Percentiles rank a stretch among this genome's conserved stretches.
These are phyloP conservation scores for Colletotrichum sp. DNA, from an alignment of 2,329 filamentous ascomycete species.

Conservation along the genomic window DNA sequence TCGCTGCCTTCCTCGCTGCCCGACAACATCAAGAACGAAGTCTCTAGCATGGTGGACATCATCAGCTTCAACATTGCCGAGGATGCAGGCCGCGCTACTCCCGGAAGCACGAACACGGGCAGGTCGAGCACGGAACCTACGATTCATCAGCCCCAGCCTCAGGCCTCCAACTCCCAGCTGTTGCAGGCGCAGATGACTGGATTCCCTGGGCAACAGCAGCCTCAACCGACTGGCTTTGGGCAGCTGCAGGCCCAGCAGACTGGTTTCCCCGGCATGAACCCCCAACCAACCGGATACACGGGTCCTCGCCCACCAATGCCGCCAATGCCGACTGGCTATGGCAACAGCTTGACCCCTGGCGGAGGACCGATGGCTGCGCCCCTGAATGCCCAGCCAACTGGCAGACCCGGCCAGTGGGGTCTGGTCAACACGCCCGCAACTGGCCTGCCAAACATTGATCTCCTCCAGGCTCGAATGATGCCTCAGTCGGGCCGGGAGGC, in stretches of 20 bases:
- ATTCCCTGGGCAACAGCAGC: conserved; percentile 60
- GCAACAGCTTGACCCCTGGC: conserved; percentile 56
- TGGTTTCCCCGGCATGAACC: conserved; percentile 67
- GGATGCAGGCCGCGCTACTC: conserved; percentile 58
- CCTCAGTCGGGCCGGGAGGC: conserved; percentile 90
- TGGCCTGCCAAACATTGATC: conserved; percentile 92
- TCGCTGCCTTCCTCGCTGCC: conserved; percentile 76
- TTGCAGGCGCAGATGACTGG: conserved; percentile 73
- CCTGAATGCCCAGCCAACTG: conserved; percentile 93
- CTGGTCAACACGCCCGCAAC: conserved; percentile 91
- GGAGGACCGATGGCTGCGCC: conserved; percentile 69
- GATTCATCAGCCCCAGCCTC: conserved; percentile 74
- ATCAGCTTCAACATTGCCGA: conserved; percentile 94
- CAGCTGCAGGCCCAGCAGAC: conserved; percentile 73
- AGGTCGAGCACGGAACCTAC: conserved; percentile 55
- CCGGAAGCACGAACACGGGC: conserved; percentile 66
- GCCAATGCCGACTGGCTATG: conserved; percentile 74
- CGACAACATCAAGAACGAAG: conserved; percentile 91
- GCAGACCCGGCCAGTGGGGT: conserved; percentile 95
- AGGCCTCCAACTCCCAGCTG: conserved; percentile 73
- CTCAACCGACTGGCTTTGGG: conserved; percentile 50
- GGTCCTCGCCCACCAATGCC: conserved; percentile 83
- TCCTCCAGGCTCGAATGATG: conserved; percentile 94
- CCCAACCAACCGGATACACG: conserved; percentile 77
- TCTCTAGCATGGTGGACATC: conserved; percentile 99